A percentile compares a stretch with the other conserved stretches of the same genome.
These are phyloP conservation scores for Trichothecium roseum DNA, from an alignment of 2,329 filamentous ascomycete genomes.

Conservation along the genomic window DNA sequence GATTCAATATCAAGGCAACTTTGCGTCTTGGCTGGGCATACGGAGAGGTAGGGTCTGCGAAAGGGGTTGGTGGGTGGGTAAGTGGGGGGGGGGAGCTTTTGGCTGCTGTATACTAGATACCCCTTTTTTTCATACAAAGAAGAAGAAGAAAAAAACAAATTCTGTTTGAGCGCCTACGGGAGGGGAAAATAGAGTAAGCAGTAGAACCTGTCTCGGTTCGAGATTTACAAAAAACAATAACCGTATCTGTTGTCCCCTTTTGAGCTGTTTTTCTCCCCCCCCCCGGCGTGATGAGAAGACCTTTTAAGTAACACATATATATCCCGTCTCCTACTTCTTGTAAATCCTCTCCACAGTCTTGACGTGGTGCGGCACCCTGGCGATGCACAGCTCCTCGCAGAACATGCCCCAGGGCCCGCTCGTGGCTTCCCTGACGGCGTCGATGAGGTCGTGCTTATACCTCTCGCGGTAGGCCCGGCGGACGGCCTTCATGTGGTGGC, in stretches of 20 bases:
- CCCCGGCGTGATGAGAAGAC: no score
- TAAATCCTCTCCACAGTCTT: constrained; percentile 35
- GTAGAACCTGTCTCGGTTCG: no score
- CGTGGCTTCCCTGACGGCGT: constrained; percentile 69
- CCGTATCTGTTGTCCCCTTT: no score
- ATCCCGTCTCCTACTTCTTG: constrained; percentile 3
- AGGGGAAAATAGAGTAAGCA: no score
- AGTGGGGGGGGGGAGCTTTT: constrained; percentile 7
- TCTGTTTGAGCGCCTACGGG: constrained; percentile 2
- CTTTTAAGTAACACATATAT: no score
- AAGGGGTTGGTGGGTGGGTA: constrained; percentile 8
- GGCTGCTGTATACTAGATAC: constrained; percentile 30
- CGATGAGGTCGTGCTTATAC: constrained; percentile 64
- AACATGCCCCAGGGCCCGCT: constrained; percentile 69
- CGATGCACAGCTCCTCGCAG: constrained; percentile 59
- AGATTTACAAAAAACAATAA: no score
- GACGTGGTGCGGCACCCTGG: constrained; percentile 49
- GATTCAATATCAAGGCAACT: background rate
- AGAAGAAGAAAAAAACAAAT: constrained; percentile 8
- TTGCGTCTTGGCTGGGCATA: no score
- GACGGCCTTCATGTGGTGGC: constrained; percentile 66
- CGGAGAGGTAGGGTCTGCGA: no score
- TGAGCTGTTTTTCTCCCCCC: no score
- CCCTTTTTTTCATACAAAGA: constrained; percentile 15
- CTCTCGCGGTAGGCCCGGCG: constrained; percentile 72